Evolutionary conservation across 2,329 filamentous ascomycete species (phyloP).

Genomic region (Aspergillus fumigatus): DNA sequence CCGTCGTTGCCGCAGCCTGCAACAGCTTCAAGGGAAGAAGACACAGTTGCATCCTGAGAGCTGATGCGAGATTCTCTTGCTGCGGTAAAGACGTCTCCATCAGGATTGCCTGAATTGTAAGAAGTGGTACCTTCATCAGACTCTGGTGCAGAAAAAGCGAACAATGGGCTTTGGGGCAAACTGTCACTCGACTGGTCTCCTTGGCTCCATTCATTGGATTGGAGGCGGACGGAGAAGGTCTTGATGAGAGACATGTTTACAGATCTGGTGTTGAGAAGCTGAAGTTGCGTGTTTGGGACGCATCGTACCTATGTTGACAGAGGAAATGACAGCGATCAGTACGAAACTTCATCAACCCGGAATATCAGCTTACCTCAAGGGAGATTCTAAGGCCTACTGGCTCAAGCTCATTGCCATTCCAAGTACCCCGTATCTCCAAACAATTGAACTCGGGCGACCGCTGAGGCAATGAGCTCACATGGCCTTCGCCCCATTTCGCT

Average conservation of each 20-base stretch:
- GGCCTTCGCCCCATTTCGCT: background rate
- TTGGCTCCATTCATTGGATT: conserved; percentile 1
- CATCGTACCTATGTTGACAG: conserved; percentile 18
- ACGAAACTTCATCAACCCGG: background rate
- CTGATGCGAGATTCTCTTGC: background rate
- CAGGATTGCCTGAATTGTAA: background rate
- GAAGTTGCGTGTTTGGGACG: conserved; percentile 17
- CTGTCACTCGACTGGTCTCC: conserved; percentile 2
- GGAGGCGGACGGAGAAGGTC: conserved; percentile 9
- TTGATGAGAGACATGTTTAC: conserved; percentile 8
- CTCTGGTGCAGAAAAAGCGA: conserved; percentile 9
- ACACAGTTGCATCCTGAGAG: background rate
- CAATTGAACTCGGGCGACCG: conserved; percentile 19
- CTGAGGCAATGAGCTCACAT: conserved; percentile 1
- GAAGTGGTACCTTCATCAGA: background rate
- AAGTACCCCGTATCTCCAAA: conserved; percentile 28
- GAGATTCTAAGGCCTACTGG: conserved; percentile 23
- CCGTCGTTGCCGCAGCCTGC: background rate
- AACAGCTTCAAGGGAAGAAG: background rate
- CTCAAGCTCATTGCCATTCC: conserved; percentile 23
- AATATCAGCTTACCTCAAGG: conserved; percentile 26
- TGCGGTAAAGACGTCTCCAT: background rate
- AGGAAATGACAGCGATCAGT: background rate
- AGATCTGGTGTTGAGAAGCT: conserved; percentile 17
- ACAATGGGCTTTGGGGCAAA: conserved; percentile 15